Evolutionary conservation across 2,329 filamentous ascomycete species (phyloP), one percentile per base, ranked within the genome.

Genomic region (Ophiocordyceps camponoti-floridani): DNA sequence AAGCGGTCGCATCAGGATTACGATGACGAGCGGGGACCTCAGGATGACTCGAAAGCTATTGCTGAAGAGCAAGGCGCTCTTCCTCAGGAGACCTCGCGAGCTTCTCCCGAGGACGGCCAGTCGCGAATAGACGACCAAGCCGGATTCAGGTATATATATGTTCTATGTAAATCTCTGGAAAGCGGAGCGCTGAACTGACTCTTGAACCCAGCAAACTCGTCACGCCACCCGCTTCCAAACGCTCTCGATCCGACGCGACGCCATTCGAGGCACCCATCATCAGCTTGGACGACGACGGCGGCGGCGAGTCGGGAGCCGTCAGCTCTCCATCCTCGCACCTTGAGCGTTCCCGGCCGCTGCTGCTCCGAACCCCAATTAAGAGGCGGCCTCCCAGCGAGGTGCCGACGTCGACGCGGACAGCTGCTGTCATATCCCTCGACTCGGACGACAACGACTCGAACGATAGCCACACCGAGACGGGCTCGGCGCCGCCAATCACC

Each of bases 151-250:
- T n/a, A n/a, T n/a, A n/a, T n/a, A n/a, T n/a, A n/a, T n/a, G n/a
- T n/a, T n/a, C n/a, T n/a, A n/a, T n/a, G n/a, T n/a, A n/a, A n/a
- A n/a, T n/a, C n/a, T n/a, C n/a, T n/a, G n/a, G n/a, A n/a, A n/a
- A n/a, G n/a, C n/a, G n/a, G n/a, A n/a, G n/a, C n/a, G n/a, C n/a
- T n/a, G 50, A 4, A 16, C 6, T 40, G 37, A 40, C 37, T 4
- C 6, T 23, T 13, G 18, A 18, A 23, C 11, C 7, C n/a, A 40
- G 37, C 6, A n/a, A 40, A 6, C 31, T 14, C 6, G 57, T 55
- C 13, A 62, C 61, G 23, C 59, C 62, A 27, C 60, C 63, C 6
- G 56, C 62, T 0, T 65, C 63, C 27, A 66, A 66, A 46, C 61
- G 62, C 44, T 59, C 60, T 40, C 58, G 54, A 42, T 40, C 48